Conservation (phyloP, 768 basidiomycete species). For the Ephemerocybe angulata region DNA sequence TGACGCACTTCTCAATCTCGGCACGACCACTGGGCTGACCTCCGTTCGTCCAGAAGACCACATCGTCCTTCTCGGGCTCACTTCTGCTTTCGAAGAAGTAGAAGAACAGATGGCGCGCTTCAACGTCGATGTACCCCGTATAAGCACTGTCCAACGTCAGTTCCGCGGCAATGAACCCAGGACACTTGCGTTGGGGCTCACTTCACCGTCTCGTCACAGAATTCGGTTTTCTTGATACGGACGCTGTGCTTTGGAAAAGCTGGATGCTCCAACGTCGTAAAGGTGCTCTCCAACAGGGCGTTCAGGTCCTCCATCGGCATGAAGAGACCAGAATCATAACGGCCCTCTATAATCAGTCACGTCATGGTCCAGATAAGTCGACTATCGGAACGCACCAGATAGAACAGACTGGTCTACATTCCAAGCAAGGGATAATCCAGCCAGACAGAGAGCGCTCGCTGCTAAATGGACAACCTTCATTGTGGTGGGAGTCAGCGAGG, state of each 20-base stretch:
- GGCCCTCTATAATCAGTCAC: too few species aligned
- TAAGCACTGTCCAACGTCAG: background rate
- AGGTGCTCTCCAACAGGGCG: constrained; percentile 28
- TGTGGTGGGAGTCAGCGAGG: too few species aligned
- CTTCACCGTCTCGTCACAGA: constrained; percentile 61
- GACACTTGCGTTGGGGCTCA: constrained; percentile 15
- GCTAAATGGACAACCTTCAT: too few species aligned
- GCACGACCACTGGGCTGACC: constrained; percentile 22
- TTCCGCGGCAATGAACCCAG: background rate
- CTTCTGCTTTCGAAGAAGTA: constrained; percentile 75
- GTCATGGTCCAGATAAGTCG: too few species aligned
- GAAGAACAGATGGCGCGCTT: constrained; percentile 67
- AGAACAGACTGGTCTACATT: too few species aligned
- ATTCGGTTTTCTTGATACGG: constrained; percentile 52
- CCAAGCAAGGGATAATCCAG: too few species aligned
- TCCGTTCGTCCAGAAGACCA: constrained; percentile 55
- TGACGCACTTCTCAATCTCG: background rate
- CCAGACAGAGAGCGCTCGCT: too few species aligned
- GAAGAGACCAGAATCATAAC: too few species aligned
- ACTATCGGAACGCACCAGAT: too few species aligned
- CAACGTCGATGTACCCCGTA: constrained; percentile 65
- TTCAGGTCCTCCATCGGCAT: constrained; percentile 31
- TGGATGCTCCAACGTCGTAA: constrained; percentile 42
- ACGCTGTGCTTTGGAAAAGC: constrained; percentile 50
- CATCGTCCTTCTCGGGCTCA: constrained; percentile 57